phyloP scores from a whole-genome alignment of 352 stramenopile genomes.

The Phytophthora sojae region DNA sequence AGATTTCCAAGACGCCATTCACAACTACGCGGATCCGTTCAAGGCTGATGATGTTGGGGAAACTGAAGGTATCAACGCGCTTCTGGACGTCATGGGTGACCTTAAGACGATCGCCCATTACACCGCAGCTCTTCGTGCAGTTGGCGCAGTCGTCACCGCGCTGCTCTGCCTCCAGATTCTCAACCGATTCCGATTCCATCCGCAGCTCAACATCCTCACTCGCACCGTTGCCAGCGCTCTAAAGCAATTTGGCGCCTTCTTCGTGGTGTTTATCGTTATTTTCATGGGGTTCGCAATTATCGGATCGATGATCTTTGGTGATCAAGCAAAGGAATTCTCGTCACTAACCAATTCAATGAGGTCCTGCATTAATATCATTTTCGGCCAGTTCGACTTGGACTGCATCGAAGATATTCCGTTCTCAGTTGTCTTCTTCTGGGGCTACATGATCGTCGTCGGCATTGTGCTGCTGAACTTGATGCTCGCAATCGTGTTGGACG shows the following conservation, averaged over 20 bases:
- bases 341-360: slow-evolving; percentile 49
- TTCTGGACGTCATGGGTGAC: slow-evolving; percentile 42
- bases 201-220: slow-evolving; percentile 60
- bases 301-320: slow-evolving; percentile 61
- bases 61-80: slow-evolving; percentile 17
- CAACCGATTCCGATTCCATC: slow-evolving; percentile 60
- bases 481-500: slow-evolving; percentile 71
- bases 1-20: slow-evolving; percentile 44
- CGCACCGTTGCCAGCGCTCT: slow-evolving; percentile 56
- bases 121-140: slow-evolving; percentile 40
- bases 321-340: slow-evolving; percentile 58
- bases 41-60: neutral
- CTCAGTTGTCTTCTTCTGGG: slow-evolving; percentile 67
- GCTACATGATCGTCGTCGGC: slow-evolving; percentile 69
- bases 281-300: slow-evolving; percentile 60
- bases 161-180: slow-evolving; percentile 50
- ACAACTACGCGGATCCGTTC: slow-evolving; percentile 16
- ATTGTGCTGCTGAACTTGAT: slow-evolving; percentile 81
- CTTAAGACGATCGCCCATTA: slow-evolving; percentile 42
- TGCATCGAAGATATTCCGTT: slow-evolving; percentile 45
- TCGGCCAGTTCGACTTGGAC: slow-evolving; percentile 65
- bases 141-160: slow-evolving; percentile 43
- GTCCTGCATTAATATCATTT: slow-evolving; percentile 72
- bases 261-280: slow-evolving; percentile 64
- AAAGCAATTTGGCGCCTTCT: slow-evolving; percentile 60